phyloP scores from a whole-genome alignment of 2,329 filamentous ascomycete genomes.

The Beauveria sp. region DNA sequence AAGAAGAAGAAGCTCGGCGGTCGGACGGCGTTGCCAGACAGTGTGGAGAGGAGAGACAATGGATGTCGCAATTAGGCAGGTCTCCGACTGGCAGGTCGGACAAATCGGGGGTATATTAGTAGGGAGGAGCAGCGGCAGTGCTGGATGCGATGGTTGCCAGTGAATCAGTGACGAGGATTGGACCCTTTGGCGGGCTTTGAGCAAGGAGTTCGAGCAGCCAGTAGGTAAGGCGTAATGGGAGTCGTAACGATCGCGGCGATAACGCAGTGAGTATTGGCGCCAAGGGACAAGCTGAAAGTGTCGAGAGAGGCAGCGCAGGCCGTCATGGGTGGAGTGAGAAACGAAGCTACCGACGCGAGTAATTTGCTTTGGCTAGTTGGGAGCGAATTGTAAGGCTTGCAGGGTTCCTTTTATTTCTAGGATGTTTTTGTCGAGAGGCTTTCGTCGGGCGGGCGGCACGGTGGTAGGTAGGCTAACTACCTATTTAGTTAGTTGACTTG shows the following conservation, averaged over 20 bases:
- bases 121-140: not conserved
- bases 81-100: not conserved
- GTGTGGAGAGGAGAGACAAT: conserved; percentile 1
- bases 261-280: not conserved
- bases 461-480: not conserved
- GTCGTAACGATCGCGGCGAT: not conserved
- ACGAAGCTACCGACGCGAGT: not conserved
- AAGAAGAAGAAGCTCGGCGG: not conserved
- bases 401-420: not conserved
- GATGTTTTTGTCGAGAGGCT: not conserved
- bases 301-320: not conserved
- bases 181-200: not conserved
- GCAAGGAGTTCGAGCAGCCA: not conserved
- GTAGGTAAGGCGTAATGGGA: not conserved
- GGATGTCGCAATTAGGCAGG: conserved; percentile 3
- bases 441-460: not conserved
- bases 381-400: not conserved
- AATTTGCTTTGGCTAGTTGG: not conserved
- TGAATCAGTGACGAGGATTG: not conserved
- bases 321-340: not conserved
- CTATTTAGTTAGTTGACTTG: not conserved
- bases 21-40: conserved; percentile 4
- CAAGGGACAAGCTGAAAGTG: not conserved
- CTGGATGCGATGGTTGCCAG: too few relatives aligned
- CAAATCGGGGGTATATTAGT: not conserved